These are phyloP conservation scores for Talaromyces wortmannii DNA, from an alignment of 495 filamentous ascomycete genomes.

Conservation along the genomic window DNA sequence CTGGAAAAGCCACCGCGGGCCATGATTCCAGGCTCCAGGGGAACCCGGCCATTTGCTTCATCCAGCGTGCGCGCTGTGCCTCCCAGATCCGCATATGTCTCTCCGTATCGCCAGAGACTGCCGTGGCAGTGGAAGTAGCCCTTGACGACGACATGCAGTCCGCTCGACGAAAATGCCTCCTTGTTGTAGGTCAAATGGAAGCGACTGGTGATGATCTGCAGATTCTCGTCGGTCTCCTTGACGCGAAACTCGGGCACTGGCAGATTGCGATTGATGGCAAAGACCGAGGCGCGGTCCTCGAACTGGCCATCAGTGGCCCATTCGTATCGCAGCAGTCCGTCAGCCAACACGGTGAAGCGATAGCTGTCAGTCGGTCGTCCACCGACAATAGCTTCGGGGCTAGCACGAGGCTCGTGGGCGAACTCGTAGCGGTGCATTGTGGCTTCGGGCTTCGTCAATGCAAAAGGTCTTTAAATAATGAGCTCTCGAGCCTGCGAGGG, in stretches of 20 bases:
- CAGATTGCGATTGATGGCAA: constrained; percentile 44
- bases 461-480: too few species aligned
- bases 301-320: constrained; percentile 49
- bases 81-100: constrained; percentile 34
- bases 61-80: constrained; percentile 51
- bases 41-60: constrained; percentile 37
- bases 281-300: constrained; percentile 51
- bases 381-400: constrained; percentile 36
- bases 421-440: constrained; percentile 36
- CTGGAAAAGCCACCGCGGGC: constrained; percentile 36
- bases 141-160: constrained; percentile 32
- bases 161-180: constrained; percentile 33
- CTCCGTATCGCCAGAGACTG: constrained; percentile 40
- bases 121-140: constrained; percentile 20
- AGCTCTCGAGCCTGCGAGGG: too few species aligned
- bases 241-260: constrained; percentile 39
- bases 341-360: constrained; percentile 49
- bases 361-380: constrained; percentile 28
- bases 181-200: constrained; percentile 49
- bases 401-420: constrained; percentile 32
- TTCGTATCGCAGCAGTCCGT: constrained; percentile 47
- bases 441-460: too few species aligned
- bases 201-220: constrained; percentile 43
- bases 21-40: constrained; percentile 40
- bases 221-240: constrained; percentile 21